These are phyloP conservation scores for Leptographium galeiforme DNA, from an alignment of 2,329 filamentous ascomycete genomes.

Conservation along the genomic window DNA sequence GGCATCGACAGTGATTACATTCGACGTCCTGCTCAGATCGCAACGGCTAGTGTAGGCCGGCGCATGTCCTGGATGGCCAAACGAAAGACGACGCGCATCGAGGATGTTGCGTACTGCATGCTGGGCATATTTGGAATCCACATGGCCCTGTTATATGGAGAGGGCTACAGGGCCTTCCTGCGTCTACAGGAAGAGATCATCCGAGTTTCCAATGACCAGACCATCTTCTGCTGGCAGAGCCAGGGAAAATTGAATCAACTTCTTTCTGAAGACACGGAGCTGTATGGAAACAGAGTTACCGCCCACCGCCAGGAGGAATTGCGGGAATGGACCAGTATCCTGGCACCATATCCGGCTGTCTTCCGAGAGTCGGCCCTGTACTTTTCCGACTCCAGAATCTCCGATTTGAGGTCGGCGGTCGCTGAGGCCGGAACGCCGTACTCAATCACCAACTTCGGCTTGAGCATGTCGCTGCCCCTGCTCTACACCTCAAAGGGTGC, in stretches of 20 bases:
- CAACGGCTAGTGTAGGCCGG: slow-evolving; percentile 9
- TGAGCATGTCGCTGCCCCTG: slow-evolving; percentile 7
- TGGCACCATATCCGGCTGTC: slow-evolving; percentile 7
- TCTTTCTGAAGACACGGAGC: not conserved
- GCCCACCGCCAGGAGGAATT: slow-evolving; percentile 1
- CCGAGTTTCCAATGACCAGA: slow-evolving; percentile 15
- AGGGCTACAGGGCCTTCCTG: slow-evolving; percentile 14
- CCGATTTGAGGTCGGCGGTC: not conserved
- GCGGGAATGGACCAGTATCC: slow-evolving; percentile 7
- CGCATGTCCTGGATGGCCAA: slow-evolving; percentile 17
- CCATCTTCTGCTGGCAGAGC: slow-evolving; percentile 16
- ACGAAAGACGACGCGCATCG: slow-evolving; percentile 11
- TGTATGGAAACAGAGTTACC: not conserved
- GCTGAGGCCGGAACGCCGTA: not conserved
- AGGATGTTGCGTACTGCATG: slow-evolving; percentile 17
- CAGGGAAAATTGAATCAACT: not conserved
- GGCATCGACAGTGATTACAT: slow-evolving; percentile 16
- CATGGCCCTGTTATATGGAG: slow-evolving; percentile 18
- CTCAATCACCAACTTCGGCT: slow-evolving; percentile 9
- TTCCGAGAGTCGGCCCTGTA: slow-evolving; percentile 6
- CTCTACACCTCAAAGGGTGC: slow-evolving; percentile 7
- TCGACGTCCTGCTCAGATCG: not conserved
- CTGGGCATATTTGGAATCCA: slow-evolving; percentile 17
- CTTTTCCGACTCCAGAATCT: not conserved
- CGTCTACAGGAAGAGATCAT: slow-evolving; percentile 18